Conservation (phyloP, 2,329 filamentous ascomycete species). For the Bipolaris bicolor region DNA sequence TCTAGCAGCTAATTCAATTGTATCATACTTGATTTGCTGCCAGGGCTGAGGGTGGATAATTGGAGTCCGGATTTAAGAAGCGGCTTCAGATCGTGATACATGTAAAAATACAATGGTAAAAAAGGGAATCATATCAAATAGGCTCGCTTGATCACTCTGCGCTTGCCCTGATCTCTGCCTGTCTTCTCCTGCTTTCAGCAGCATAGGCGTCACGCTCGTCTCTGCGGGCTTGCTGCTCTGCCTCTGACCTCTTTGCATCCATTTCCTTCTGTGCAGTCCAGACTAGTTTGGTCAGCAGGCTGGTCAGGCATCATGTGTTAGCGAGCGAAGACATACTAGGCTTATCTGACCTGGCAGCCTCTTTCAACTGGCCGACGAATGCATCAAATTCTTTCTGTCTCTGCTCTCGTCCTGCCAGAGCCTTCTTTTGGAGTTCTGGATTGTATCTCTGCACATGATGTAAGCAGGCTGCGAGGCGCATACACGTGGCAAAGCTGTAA, state of each 20-base stretch:
- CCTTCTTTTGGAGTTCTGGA: slow-evolving; percentile 88
- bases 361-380: slow-evolving; percentile 82
- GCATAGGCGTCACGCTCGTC: slow-evolving; percentile 41
- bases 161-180: slow-evolving; percentile 45
- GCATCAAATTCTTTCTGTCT: slow-evolving; percentile 86
- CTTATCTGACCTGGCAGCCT: slow-evolving; percentile 89
- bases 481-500: slow-evolving; percentile 22
- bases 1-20: not conserved
- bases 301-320: not conserved
- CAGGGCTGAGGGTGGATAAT: not conserved
- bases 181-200: slow-evolving; percentile 41
- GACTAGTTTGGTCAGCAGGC: slow-evolving; percentile 33
- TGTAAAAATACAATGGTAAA: slow-evolving; percentile 21
- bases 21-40: not conserved
- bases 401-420: slow-evolving; percentile 77
- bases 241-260: slow-evolving; percentile 38
- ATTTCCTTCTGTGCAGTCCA: slow-evolving; percentile 46
- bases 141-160: slow-evolving; percentile 25
- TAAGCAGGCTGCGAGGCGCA: slow-evolving; percentile 7
- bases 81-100: slow-evolving; percentile 23
- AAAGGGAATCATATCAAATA: slow-evolving; percentile 4
- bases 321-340: slow-evolving; percentile 67
- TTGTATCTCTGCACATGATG: slow-evolving; percentile 71
- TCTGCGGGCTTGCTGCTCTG: slow-evolving; percentile 34
- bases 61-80: not conserved